Evolutionary conservation across 768 basidiomycete species (phyloP).

Genomic region (Trametes coccinea): DNA sequence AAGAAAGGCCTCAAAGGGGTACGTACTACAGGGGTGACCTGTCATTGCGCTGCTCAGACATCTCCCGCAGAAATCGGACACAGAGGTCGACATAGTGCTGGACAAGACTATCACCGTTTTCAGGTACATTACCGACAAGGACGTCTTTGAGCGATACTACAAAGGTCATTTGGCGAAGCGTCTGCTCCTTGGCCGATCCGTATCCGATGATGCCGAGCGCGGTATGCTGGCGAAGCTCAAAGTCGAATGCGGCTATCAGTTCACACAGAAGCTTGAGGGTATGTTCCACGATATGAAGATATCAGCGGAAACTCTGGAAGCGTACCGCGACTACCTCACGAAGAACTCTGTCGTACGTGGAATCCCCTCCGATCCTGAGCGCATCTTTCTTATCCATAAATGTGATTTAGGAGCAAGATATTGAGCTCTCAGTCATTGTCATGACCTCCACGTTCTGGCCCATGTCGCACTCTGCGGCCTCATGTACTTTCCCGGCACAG

Average conservation of each 20-base stretch:
- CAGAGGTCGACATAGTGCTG: conserved; percentile 83
- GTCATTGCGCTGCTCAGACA: conserved; percentile 2
- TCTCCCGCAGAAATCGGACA: conserved; percentile 80
- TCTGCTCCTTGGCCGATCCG: conserved; percentile 79
- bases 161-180: conserved; percentile 95
- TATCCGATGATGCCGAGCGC: conserved; percentile 96
- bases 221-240: conserved; percentile 98
- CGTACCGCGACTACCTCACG: conserved; percentile 64
- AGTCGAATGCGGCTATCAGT: conserved; percentile 93
- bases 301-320: conserved; percentile 77
- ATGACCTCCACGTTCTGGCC: conserved; percentile 99
- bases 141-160: conserved; percentile 97
- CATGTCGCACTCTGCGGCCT: conserved; percentile 59
- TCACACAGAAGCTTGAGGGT: conserved; percentile 96
- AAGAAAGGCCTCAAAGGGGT: conserved; percentile 95
- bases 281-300: conserved; percentile 98
- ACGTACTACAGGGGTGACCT: conserved; percentile 33
- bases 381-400: no score
- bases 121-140: conserved; percentile 92
- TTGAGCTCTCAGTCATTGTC: conserved; percentile 86
- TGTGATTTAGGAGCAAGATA: conserved; percentile 55
- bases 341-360: conserved; percentile 55
- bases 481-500: conserved; percentile 67
- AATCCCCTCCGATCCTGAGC: neutral
- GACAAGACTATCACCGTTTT: conserved; percentile 98